Evolutionary conservation across 2,329 filamentous ascomycete species (phyloP).

Genomic region (Cladophialophora psammophila): DNA sequence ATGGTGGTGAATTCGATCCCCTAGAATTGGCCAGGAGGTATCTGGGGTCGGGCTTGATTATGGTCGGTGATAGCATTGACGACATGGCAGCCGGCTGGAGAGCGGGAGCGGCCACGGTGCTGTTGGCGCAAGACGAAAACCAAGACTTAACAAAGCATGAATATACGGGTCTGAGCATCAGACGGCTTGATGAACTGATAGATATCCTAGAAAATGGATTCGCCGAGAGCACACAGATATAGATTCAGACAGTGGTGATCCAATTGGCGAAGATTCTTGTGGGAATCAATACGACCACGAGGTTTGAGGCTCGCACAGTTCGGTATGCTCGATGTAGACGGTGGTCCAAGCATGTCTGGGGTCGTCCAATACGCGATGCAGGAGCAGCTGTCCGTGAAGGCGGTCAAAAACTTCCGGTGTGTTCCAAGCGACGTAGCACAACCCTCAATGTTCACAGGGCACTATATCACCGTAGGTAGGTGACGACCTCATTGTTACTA

Average conservation of each 20-base stretch:
- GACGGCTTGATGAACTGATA: slow-evolving; percentile 76
- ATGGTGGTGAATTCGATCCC: slow-evolving; percentile 12
- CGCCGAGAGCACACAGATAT: slow-evolving; percentile 52
- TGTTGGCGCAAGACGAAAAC: slow-evolving; percentile 86
- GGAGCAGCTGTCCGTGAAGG: not conserved
- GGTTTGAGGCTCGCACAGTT: not conserved
- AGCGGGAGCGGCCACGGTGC: slow-evolving; percentile 88
- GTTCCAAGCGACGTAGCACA: not conserved
- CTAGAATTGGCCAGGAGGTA: slow-evolving; percentile 59
- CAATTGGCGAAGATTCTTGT: not conserved
- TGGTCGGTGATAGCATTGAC: slow-evolving; percentile 79
- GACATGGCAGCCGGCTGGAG: slow-evolving; percentile 87
- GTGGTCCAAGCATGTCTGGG: not conserved
- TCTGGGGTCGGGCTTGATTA: slow-evolving; percentile 32
- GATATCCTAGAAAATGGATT: slow-evolving; percentile 78
- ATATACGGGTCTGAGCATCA: slow-evolving; percentile 78
- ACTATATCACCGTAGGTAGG: not conserved
- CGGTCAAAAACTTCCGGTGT: not conserved
- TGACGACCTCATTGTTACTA: not conserved
- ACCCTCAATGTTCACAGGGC: not conserved
- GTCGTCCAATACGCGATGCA: not conserved
- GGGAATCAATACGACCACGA: not conserved
- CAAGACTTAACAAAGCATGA: slow-evolving; percentile 71
- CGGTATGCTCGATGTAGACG: not conserved
- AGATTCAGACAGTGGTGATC: not conserved